A percentile compares a stretch with the other conserved stretches of the same genome.
phyloP scores from a whole-genome alignment of 2,329 filamentous ascomycete genomes.

The Neurospora sp. region DNA sequence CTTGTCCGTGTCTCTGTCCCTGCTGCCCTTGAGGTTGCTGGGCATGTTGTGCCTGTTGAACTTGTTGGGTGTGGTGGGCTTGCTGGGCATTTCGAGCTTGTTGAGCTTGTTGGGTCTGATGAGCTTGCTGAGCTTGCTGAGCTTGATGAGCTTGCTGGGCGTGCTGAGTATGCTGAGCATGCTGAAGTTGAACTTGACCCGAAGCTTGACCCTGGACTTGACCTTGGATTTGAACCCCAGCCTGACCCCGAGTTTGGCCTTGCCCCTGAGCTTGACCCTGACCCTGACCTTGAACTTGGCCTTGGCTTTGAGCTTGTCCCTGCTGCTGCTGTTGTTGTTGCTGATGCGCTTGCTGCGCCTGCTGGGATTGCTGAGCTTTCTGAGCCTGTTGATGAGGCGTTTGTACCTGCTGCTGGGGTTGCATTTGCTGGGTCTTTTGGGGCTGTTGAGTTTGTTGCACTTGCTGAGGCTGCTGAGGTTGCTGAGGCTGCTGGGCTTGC shows the following conservation, averaged over 20 bases:
- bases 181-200: not conserved
- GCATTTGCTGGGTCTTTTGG: not conserved
- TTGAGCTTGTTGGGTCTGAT: not conserved
- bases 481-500: not conserved
- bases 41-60: not conserved
- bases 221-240: not conserved
- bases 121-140: not conserved
- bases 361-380: constrained; percentile 11
- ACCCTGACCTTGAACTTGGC: not conserved
- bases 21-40: not conserved
- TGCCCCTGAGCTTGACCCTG: not conserved
- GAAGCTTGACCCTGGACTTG: not conserved
- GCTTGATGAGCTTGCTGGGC: not conserved
- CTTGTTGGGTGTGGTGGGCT: not conserved
- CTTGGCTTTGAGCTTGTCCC: not conserved
- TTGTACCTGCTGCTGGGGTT: not conserved
- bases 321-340: constrained; percentile 10
- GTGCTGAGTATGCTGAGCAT: not conserved
- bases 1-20: not conserved
- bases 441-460: not conserved
- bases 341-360: constrained; percentile 17
- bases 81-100: not conserved
- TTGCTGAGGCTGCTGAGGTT: not conserved
- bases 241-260: not conserved
- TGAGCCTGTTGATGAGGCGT: constrained; percentile 1